phyloP scores from a whole-genome alignment of 2,329 filamentous ascomycete species.

The Fusarium sororula region DNA sequence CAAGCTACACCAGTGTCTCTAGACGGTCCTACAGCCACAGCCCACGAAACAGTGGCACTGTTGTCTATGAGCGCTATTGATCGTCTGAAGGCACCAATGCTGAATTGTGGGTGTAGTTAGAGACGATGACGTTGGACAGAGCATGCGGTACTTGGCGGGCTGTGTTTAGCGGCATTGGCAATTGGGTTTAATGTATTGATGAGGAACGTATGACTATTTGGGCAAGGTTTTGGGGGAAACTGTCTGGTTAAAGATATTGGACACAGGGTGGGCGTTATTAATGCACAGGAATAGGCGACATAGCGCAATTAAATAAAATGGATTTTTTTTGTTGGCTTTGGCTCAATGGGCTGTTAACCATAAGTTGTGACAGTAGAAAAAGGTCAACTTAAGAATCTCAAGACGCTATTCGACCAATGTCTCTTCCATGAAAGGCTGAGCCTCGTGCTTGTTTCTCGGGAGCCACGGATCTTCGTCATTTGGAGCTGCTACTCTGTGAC shows the following conservation, averaged over 20 bases:
- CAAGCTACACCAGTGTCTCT: conserved; percentile 55
- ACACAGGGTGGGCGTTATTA: conserved; percentile 23
- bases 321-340: neutral
- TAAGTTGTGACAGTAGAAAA: neutral
- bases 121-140: conserved; percentile 24
- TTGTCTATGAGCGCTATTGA: conserved; percentile 35
- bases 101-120: neutral
- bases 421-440: neutral
- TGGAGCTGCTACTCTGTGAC: neutral
- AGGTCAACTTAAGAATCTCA: neutral
- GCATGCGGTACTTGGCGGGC: conserved; percentile 13
- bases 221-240: neutral
- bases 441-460: conserved; percentile 2
- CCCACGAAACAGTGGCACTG: conserved; percentile 55
- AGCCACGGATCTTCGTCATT: conserved; percentile 24
- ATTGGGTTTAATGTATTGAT: conserved; percentile 20
- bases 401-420: conserved; percentile 1
- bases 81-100: neutral
- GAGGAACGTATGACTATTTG: conserved; percentile 8
- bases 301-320: neutral
- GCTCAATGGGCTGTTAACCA: neutral
- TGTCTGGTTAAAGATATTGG: conserved; percentile 1
- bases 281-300: neutral
- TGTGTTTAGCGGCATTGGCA: conserved; percentile 29
- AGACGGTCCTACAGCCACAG: conserved; percentile 51